phyloP scores from a whole-genome alignment of 345 rosid genomes.

The Mallotus nudiflorus region DNA sequence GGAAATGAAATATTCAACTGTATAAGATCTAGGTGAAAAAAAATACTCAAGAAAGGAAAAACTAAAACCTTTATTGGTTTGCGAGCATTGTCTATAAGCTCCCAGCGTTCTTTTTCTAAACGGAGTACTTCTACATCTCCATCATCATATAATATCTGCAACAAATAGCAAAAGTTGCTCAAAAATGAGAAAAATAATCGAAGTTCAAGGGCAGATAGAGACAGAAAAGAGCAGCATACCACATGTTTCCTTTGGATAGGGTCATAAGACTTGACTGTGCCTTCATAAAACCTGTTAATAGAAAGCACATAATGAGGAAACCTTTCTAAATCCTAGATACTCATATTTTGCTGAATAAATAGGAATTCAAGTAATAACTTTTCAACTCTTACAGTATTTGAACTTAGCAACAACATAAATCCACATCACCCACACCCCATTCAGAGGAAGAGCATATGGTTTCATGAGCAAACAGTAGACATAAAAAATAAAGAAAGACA shows the following conservation, averaged over 20 bases:
- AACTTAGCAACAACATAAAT: background rate
- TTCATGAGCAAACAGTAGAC: background rate
- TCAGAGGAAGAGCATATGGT: background rate
- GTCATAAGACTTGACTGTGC: conserved; percentile 88
- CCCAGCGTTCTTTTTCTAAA: conserved; percentile 90
- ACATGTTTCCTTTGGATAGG: conserved; percentile 78
- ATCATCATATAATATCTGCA: conserved; percentile 81
- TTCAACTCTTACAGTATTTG: background rate
- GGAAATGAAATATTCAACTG: conserved; percentile 2
- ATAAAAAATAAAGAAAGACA: background rate
- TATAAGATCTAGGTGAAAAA: conserved; percentile 8
- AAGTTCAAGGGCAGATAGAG: conserved; percentile 13
- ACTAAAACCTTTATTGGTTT: conserved; percentile 59
- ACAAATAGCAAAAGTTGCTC: background rate
- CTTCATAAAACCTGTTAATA: conserved; percentile 81
- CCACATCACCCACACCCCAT: background rate
- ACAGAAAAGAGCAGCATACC: conserved; percentile 47
- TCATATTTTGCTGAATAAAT: background rate
- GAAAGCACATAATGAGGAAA: conserved; percentile 14
- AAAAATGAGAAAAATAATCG: background rate
- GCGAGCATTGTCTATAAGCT: conserved; percentile 58
- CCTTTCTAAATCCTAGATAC: background rate
- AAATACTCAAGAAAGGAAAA: conserved; percentile 15
- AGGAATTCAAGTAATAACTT: background rate
- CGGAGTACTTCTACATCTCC: conserved; percentile 94